A percentile compares a stretch with the other conserved stretches of the same genome.
Conservation (phyloP, 2,329 filamentous ascomycete species). For the Juglanconis oblonga region DNA sequence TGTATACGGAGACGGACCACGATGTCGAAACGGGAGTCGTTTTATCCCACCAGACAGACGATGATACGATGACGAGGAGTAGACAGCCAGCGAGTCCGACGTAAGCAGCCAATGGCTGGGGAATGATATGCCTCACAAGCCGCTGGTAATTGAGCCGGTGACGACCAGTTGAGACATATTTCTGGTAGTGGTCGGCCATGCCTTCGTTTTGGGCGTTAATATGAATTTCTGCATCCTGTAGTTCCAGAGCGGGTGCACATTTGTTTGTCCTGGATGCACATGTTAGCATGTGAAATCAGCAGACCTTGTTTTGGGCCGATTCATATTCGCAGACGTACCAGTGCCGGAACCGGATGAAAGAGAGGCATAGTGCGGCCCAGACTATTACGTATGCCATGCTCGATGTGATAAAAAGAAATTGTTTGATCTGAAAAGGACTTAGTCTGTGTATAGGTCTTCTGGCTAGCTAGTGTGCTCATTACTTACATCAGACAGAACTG, state of each 20-base stretch:
- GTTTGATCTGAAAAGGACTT: not conserved
- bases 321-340: not conserved
- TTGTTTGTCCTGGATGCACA: constrained; percentile 1
- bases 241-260: not conserved
- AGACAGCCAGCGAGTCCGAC: constrained; percentile 5
- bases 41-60: constrained; percentile 12
- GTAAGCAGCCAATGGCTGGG: constrained; percentile 9
- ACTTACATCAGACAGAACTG: not conserved
- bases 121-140: not conserved
- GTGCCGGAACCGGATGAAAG: constrained; percentile 9
- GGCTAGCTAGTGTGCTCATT: not conserved
- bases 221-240: too few species aligned
- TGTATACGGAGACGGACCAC: constrained; percentile 8
- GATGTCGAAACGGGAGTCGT: not conserved
- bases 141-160: not conserved
- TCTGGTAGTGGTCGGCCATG: too few species aligned
- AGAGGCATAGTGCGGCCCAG: constrained; percentile 6
- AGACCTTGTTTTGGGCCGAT: not conserved
- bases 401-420: constrained; percentile 14
- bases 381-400: constrained; percentile 14
- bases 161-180: too few species aligned
- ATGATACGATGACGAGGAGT: constrained; percentile 6
- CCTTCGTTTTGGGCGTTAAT: too few species aligned
- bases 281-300: too few species aligned
- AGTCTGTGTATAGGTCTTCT: too few species aligned